Percentiles rank a stretch among this genome's conserved stretches.
These are phyloP conservation scores for Yarrowia osloensis DNA, from an alignment of 805 yeast genomes.

Conservation along the genomic window DNA sequence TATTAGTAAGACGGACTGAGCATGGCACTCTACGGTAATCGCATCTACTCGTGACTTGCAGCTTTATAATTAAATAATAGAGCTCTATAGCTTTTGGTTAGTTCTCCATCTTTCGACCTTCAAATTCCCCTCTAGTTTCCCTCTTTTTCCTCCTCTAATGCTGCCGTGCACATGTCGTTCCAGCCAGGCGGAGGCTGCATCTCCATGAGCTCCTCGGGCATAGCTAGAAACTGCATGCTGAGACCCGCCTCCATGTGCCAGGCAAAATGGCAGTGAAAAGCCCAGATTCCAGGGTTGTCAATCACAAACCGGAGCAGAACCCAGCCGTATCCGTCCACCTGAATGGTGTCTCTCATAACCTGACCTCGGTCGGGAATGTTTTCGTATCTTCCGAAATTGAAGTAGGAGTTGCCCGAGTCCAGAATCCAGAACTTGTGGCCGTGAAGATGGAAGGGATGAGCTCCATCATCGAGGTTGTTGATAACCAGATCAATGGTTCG, in stretches of 20 bases:
- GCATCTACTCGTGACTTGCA: too few relatives aligned
- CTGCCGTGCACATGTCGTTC: conserved; percentile 35
- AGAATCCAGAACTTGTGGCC: conserved; percentile 83
- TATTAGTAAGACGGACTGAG: too few relatives aligned
- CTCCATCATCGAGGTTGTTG: conserved; percentile 85
- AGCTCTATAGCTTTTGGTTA: background rate
- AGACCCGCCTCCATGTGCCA: conserved; percentile 95
- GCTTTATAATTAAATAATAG: too few relatives aligned
- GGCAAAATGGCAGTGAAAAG: conserved; percentile 91
- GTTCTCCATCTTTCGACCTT: too few relatives aligned
- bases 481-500: conserved; percentile 75
- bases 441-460: conserved; percentile 93
- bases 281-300: conserved; percentile 92
- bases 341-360: conserved; percentile 68
- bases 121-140: too few relatives aligned
- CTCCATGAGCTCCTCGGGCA: conserved; percentile 35
- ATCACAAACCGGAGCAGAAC: conserved; percentile 64
- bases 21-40: too few relatives aligned
- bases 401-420: conserved; percentile 56
- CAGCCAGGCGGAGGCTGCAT: conserved; percentile 39
- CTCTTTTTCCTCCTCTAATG: conserved; percentile 15
- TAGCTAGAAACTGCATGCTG: conserved; percentile 40
- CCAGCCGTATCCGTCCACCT: conserved; percentile 65
- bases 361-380: conserved; percentile 51
- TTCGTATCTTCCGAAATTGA: conserved; percentile 49